phyloP scores from a whole-genome alignment of 108 stramenopile species.

The Mayamaea pseudoterrestris region DNA sequence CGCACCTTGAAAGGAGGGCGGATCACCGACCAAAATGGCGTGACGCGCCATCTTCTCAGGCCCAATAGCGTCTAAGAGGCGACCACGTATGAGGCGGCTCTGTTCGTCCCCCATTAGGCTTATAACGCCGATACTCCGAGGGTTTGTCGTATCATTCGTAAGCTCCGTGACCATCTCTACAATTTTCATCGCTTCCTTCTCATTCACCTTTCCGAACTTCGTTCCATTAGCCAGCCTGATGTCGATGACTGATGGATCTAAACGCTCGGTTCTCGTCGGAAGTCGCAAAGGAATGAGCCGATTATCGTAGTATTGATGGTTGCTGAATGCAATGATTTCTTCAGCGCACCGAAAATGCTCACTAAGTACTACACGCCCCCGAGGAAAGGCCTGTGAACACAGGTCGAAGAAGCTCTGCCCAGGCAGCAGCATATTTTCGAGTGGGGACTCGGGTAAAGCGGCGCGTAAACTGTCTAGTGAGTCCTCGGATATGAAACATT shows the following conservation, averaged over 20 bases:
- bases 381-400: constrained; percentile 48
- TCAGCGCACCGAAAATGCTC: constrained; percentile 58
- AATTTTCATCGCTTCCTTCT: constrained; percentile 35
- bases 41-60: constrained; percentile 27
- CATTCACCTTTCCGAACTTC: constrained; percentile 43
- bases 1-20: constrained; percentile 50
- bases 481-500: constrained; percentile 44
- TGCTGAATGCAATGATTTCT: constrained; percentile 45
- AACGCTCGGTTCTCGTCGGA: constrained; percentile 24
- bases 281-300: constrained; percentile 35
- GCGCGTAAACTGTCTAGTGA: constrained; percentile 31
- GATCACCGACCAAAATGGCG: constrained; percentile 41
- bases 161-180: constrained; percentile 21
- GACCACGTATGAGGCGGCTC: constrained; percentile 38
- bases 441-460: constrained; percentile 29
- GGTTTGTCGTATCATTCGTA: constrained; percentile 1
- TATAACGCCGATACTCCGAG: constrained; percentile 44
- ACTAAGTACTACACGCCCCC: constrained; percentile 34
- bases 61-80: constrained; percentile 35
- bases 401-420: constrained; percentile 51
- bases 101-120: constrained; percentile 51
- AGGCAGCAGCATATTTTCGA: constrained; percentile 30
- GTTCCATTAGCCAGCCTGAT: constrained; percentile 16
- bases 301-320: constrained; percentile 33
- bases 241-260: constrained; percentile 41